Evolutionary conservation across 1,284 basidiomycete genomes (phyloP), one percentile per base, ranked within the genome.

Genomic region (Tilletia walkeri): DNA sequence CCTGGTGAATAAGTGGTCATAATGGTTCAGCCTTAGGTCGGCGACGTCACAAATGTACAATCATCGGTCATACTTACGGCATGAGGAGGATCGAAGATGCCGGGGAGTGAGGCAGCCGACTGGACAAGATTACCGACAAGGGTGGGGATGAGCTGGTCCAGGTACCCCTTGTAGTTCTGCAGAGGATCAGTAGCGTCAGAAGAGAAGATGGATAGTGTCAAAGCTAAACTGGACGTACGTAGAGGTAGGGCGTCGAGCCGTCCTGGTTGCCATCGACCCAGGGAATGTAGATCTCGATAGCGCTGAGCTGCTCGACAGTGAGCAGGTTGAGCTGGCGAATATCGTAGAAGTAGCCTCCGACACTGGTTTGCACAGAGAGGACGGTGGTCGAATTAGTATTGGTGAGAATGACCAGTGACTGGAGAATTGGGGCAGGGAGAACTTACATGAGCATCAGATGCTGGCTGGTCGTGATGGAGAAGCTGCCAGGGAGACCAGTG

Each of bases 251-350:
- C 4, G 59, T 63, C 34, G 59, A 38, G 59, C 59, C 59, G n/a
- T 63, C 59, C 12, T 10, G 12, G 38, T 63, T 63, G 38, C 59
- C 59, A 34, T 63, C 59, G 59, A 63, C 59, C 59, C 59, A 63
- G 12, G 59, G 59, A 16, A 63, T 63, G 59, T 63, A 63, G 34
- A 63, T 38, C 36, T 63, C 59, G 59, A 63, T 38, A n/a, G 59
- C 59, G 18, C 34, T 38, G 34, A 63, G 59, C 38, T 63, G 34
- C 59, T 63, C 36, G 12, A 63, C 59, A 14, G 59, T 63, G 59
- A 63, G 59, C 30, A 63, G 34, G 34, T 63, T 63, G 34, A 63
- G 59, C 59, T 63, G 59, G 38, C 59, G 59, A 39, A 63, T 63
- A 6, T 63, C 59, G 12, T 38, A 39, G 34, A 63, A 63, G 59